Evolutionary conservation across 73 alveolate genomes (phyloP).

Genomic region (Symbiodinium pilosum): DNA sequence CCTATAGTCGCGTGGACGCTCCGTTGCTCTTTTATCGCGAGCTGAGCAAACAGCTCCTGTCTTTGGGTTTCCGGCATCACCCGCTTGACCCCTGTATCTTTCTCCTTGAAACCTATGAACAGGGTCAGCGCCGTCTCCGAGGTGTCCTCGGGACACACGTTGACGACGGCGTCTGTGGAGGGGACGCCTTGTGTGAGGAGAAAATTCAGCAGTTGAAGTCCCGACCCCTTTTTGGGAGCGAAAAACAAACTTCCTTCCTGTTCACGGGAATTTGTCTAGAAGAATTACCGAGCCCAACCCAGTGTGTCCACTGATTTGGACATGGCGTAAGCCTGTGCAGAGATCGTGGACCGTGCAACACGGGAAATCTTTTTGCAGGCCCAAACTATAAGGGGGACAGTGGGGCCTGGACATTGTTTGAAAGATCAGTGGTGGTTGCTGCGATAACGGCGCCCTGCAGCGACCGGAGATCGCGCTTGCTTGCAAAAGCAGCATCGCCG

Average conservation of each 20-base stretch:
- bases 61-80: neutral
- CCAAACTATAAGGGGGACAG: neutral
- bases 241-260: neutral
- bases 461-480: neutral
- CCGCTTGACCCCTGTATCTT: neutral
- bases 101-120: neutral
- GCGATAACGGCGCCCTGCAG: neutral
- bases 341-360: neutral
- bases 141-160: slow-evolving; percentile 1
- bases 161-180: neutral
- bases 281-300: neutral
- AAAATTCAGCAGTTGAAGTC: neutral
- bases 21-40: neutral
- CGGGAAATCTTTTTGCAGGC: neutral
- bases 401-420: neutral
- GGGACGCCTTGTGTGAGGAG: neutral
- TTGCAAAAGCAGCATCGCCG: slow-evolving; percentile 9
- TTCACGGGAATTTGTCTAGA: neutral
- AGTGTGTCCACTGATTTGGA: neutral
- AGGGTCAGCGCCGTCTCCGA: neutral
- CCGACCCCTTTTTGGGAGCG: neutral
- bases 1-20: neutral
- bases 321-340: neutral
- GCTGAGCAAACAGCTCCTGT: neutral
- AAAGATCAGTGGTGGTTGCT: neutral